Evolutionary conservation across 2,329 filamentous ascomycete species (phyloP).

Genomic region (Alternaria alternata): DNA sequence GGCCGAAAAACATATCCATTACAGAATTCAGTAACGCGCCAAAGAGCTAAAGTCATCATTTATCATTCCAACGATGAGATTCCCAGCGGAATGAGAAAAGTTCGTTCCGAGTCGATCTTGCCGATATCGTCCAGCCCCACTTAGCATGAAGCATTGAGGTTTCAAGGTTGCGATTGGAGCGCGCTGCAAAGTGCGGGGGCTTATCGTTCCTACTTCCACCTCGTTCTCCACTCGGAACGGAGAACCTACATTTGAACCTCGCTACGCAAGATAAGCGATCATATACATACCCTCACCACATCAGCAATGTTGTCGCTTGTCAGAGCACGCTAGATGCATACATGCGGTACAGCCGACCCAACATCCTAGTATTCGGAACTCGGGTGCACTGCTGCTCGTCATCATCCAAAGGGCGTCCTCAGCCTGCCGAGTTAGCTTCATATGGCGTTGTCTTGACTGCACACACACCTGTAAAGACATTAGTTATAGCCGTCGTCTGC

Average conservation of each 20-base stretch:
- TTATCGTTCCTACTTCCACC: constrained; percentile 16
- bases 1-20: neutral
- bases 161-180: constrained; percentile 18
- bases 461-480: neutral
- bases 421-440: constrained; percentile 12
- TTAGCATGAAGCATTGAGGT: neutral
- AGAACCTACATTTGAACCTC: neutral
- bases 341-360: constrained; percentile 5
- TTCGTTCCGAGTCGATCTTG: neutral
- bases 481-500: neutral
- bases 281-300: neutral
- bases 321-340: constrained; percentile 18
- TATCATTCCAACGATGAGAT: neutral
- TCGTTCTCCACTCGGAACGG: constrained; percentile 4
- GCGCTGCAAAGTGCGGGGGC: constrained; percentile 18
- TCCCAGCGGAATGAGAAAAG: neutral
- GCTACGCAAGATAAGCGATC: constrained; percentile 6
- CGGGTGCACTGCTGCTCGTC: constrained; percentile 10
- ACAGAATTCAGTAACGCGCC: neutral
- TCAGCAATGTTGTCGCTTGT: constrained; percentile 15
- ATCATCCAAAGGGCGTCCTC: constrained; percentile 3
- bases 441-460: constrained; percentile 1
- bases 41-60: neutral
- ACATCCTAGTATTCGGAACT: constrained; percentile 12
- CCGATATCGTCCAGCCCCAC: constrained; percentile 13